phyloP scores from a whole-genome alignment of 805 yeast species.

The Pichia membranifaciens region DNA sequence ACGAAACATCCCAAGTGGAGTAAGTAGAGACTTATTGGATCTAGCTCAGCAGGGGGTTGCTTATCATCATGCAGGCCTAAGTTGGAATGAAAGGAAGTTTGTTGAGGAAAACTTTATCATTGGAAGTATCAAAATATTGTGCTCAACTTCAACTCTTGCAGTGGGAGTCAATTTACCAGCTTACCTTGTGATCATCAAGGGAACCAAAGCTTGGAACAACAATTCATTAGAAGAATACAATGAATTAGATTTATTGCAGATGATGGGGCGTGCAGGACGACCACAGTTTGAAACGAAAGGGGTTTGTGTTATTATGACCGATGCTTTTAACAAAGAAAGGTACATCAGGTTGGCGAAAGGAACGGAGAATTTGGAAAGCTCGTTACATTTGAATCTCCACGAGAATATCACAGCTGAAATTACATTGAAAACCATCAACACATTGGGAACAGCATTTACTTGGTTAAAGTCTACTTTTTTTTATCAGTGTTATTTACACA shows the following conservation, averaged over 20 bases:
- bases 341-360: constrained; percentile 70
- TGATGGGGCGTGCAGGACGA: constrained; percentile 83
- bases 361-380: constrained; percentile 78
- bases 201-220: constrained; percentile 59
- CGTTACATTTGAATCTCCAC: constrained; percentile 65
- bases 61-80: constrained; percentile 75
- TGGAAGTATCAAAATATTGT: constrained; percentile 58
- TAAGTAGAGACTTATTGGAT: constrained; percentile 53
- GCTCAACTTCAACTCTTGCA: constrained; percentile 75
- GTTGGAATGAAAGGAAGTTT: constrained; percentile 60
- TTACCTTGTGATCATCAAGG: constrained; percentile 69
- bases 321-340: constrained; percentile 63
- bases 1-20: constrained; percentile 55
- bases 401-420: constrained; percentile 79
- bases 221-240: constrained; percentile 54
- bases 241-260: constrained; percentile 76
- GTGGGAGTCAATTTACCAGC: constrained; percentile 87
- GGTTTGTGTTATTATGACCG: constrained; percentile 67
- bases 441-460: constrained; percentile 63
- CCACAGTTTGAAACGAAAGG: constrained; percentile 77
- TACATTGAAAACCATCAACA: constrained; percentile 55
- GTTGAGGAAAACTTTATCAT: constrained; percentile 62
- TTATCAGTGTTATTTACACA: constrained; percentile 64
- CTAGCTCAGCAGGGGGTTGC: constrained; percentile 62
- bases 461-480: constrained; percentile 71